Conservation (phyloP, 495 filamentous ascomycete species). For the Cercophora newfieldiana region DNA sequence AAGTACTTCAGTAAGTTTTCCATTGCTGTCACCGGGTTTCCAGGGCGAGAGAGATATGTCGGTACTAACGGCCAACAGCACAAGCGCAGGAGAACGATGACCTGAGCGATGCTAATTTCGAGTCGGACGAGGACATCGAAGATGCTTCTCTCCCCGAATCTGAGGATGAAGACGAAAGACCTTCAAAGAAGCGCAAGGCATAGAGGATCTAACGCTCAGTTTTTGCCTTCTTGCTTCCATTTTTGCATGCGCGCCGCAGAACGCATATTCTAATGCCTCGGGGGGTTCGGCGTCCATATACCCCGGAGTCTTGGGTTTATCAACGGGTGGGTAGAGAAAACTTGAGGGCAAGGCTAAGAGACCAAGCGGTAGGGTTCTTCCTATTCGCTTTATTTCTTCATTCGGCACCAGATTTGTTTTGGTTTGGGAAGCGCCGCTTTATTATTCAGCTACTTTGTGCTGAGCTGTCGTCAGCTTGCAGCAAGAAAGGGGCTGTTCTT, state of each 20-base stretch:
- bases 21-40: not conserved
- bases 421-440: not conserved
- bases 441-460: no score
- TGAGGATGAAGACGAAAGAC: conserved; percentile 41
- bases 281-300: conserved; percentile 2
- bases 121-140: conserved; percentile 49
- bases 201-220: conserved; percentile 10
- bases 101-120: conserved; percentile 60
- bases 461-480: no score
- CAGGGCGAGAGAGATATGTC: not conserved
- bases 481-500: no score
- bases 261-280: not conserved
- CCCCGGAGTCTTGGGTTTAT: not conserved
- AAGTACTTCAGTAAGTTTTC: conserved; percentile 80
- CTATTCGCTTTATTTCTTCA: not conserved
- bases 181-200: conserved; percentile 49
- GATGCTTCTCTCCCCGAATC: conserved; percentile 48
- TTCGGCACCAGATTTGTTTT: not conserved
- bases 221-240: conserved; percentile 1
- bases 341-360: no score
- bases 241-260: not conserved
- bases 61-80: conserved; percentile 39
- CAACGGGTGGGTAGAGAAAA: not conserved
- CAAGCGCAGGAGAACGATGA: conserved; percentile 62
- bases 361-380: not conserved